A percentile compares a stretch with the other conserved stretches of the same genome.
Evolutionary conservation across 1,139 yeast genomes (phyloP).

Genomic region (Blastobotrys elegans): DNA sequence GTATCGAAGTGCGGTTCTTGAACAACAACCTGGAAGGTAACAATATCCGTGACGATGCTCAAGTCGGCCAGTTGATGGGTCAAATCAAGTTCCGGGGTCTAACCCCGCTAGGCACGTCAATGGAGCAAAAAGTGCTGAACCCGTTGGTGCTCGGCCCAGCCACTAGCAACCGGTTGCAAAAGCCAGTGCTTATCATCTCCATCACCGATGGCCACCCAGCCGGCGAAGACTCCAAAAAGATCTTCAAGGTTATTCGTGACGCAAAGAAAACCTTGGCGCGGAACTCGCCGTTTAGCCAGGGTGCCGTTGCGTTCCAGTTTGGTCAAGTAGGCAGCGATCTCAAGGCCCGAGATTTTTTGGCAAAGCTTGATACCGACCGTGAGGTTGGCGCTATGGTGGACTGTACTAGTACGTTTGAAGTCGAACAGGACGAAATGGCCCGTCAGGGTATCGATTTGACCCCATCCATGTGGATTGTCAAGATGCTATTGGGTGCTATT

Average conservation of each 20-base stretch:
- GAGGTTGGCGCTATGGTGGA: conserved; percentile 34
- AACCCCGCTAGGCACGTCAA: conserved; percentile 33
- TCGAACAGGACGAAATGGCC: conserved; percentile 35
- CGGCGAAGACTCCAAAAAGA: conserved; percentile 29
- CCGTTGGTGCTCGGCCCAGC: conserved; percentile 33
- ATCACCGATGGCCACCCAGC: conserved; percentile 36
- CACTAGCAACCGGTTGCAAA: conserved; percentile 24
- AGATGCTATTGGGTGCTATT: conserved; percentile 32
- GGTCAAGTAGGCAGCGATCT: conserved; percentile 35
- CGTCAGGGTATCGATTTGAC: conserved; percentile 31
- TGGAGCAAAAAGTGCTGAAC: conserved; percentile 29
- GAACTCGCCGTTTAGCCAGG: conserved; percentile 29
- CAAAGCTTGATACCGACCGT: conserved; percentile 29
- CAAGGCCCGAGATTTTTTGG: conserved; percentile 33
- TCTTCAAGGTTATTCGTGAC: conserved; percentile 28
- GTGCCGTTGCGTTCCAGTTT: conserved; percentile 34
- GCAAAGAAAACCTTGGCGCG: conserved; percentile 26
- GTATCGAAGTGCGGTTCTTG: conserved; percentile 34
- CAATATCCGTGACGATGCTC: conserved; percentile 27
- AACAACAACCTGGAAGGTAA: conserved; percentile 30
- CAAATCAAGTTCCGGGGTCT: conserved; percentile 31
- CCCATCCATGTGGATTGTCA: conserved; percentile 33
- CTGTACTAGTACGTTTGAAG: conserved; percentile 34
- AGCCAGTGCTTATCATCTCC: conserved; percentile 33
- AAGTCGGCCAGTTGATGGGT: conserved; percentile 27